phyloP scores from a whole-genome alignment of 306 rosid species.

The Dalbergia cochinchinensis region DNA sequence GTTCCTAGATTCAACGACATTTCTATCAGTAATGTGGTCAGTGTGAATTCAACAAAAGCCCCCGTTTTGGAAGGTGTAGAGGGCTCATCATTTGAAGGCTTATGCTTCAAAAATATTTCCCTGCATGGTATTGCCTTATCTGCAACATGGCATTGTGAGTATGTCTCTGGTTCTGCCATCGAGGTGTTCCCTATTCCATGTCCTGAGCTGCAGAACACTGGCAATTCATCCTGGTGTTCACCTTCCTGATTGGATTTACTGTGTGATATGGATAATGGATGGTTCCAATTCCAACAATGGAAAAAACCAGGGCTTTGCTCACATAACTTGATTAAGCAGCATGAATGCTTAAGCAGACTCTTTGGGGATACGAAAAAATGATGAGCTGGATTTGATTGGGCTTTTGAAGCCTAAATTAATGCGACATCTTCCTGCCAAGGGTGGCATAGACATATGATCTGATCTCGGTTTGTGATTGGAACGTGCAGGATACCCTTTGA shows the following conservation, averaged over 20 bases:
- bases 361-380: constrained; percentile 11
- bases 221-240: constrained; percentile 59
- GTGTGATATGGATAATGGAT: background rate
- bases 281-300: constrained; percentile 22
- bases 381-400: constrained; percentile 36
- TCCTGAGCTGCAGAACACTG: constrained; percentile 60
- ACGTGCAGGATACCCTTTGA: constrained; percentile 25
- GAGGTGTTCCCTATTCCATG: constrained; percentile 84
- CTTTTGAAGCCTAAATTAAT: constrained; percentile 26
- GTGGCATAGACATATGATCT: constrained; percentile 15
- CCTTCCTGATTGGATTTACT: constrained; percentile 34
- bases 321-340: constrained; percentile 29
- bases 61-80: constrained; percentile 75
- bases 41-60: constrained; percentile 81
- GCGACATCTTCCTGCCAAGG: constrained; percentile 10
- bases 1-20: constrained; percentile 76
- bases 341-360: constrained; percentile 29
- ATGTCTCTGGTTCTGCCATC: constrained; percentile 70
- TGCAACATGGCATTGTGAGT: constrained; percentile 76
- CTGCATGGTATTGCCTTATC: constrained; percentile 64
- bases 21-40: constrained; percentile 64
- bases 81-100: constrained; percentile 70
- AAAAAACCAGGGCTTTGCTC: background rate
- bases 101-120: constrained; percentile 79
- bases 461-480: constrained; percentile 34